Evolutionary conservation across 805 yeast species (phyloP), one percentile per base, ranked within the genome.

Genomic region (Hanseniaspora vineae): DNA sequence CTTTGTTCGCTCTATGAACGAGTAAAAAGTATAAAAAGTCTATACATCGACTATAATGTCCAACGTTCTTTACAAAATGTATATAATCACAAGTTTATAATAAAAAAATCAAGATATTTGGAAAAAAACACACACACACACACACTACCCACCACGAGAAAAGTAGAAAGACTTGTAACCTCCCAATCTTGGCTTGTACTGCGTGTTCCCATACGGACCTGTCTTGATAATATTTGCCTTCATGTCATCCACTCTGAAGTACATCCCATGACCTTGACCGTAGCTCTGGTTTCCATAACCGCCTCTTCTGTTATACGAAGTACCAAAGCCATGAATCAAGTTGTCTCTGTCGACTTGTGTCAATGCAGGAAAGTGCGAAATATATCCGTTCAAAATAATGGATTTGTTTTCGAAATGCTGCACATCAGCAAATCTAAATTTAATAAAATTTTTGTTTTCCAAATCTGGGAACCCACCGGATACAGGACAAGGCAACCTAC

Each of bases 381-480:
- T 77, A 58, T 70, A 86, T 0, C 97, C 97, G 43, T 80, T 83
- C 52, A 90, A 63, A 19, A 90, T 68, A 83, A 92, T 84, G 1
- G 95, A 82, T 60, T 90, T 92, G 13, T 65, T 70, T 2, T 70
- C 66, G 19, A 59, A 49, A 9, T 56, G 57, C 12, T 52, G 48
- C 2, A 95, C 90, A 74, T 81, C 73, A 42, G 69, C 59, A 57
- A 81, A 90, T 44, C 69, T 68, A 2, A 77, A 65, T 31, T 69
- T 67, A 35, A 76, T 54, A 42, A 71, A 64, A 20, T 61, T 45
- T 47, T 71, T 67, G 1, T 69, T 65, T 17, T 72, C 66, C 14
- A 78, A 57, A 39, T 67, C 73, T 3, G 60, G 66, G 40, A 65
- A 58, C 3, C 63, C 69, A 11, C 62, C 63, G 20, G 52, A 45